A percentile compares a stretch with the other conserved stretches of the same genome.
phyloP scores from a whole-genome alignment of 805 yeast genomes.

The Starmerella geochares region DNA sequence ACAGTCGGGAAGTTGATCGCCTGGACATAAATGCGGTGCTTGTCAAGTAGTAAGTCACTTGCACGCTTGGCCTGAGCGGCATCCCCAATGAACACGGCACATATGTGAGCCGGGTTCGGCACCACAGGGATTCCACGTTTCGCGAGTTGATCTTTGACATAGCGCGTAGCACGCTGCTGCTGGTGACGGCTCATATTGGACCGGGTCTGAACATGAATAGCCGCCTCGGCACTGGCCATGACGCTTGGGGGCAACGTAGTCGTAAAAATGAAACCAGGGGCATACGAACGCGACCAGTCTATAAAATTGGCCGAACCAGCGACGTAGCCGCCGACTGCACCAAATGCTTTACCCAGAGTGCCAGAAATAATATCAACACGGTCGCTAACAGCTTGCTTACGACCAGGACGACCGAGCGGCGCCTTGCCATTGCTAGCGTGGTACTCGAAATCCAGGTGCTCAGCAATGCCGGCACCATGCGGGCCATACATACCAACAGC shows the following conservation, averaged over 20 bases:
- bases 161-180: conserved; percentile 78
- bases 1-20: conserved; percentile 98
- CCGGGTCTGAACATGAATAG: conserved; percentile 73
- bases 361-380: conserved; percentile 95
- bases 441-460: conserved; percentile 80
- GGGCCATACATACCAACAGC: conserved; percentile 99
- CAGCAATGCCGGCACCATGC: conserved; percentile 99
- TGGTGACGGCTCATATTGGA: conserved; percentile 66
- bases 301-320: conserved; percentile 76
- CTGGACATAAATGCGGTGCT: conserved; percentile 86
- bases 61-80: conserved; percentile 88
- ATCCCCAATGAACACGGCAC: conserved; percentile 89
- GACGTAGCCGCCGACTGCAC: conserved; percentile 94
- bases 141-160: conserved; percentile 64
- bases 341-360: conserved; percentile 93
- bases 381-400: conserved; percentile 48
- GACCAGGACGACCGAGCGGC: conserved; percentile 37
- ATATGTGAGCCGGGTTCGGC: conserved; percentile 96
- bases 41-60: conserved; percentile 74
- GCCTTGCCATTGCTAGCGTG: conserved; percentile 56
- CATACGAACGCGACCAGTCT: conserved; percentile 92
- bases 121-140: conserved; percentile 81
- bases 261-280: conserved; percentile 96
- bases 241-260: conserved; percentile 95
- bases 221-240: conserved; percentile 89